Base-by-base conservation (phyloP, 108 stramenopile species). In the Conticribra weissflogii region DNA sequence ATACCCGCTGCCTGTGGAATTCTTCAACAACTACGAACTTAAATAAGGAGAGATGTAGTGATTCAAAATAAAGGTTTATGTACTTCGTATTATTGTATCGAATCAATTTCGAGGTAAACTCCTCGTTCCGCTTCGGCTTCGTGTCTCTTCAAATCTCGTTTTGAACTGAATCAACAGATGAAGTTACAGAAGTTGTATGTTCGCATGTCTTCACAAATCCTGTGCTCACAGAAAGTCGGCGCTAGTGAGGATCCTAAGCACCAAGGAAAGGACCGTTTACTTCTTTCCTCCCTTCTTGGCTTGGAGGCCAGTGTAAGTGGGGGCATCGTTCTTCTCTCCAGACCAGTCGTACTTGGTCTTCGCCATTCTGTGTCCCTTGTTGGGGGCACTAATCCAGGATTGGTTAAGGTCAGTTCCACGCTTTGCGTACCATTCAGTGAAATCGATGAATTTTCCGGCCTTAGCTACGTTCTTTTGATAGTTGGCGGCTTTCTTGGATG, bases 281-380 rank as follows among this genome's bases (percentile, higher is more conserved):
- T 65, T 74, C 47, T 59, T 58, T 30, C 48, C 31, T 33, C 49
- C 50, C 59, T 69, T 76, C 63, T 73, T 79, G 53, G 44, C 70
- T 2, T 49, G 25, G 27, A 81, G 59, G 7, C 69, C 75, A 54
- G 73, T 72, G 51, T 59, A 76, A 24, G 62, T 15, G 55, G 74
- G 74, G 23, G 48, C 55, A 33, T 72, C 82, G 45, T 54, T 41
- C 32, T 66, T 61, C 52, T 78, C 67, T 47, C 85, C 85, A 70
- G 71, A 81, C 76, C 80, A 86, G 65, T 88, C 87, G 36, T 82
- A 88, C 85, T 88, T 88, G 76, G 87, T 88, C 87, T 93, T 93
- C 46, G 84, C 92, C 88, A 93, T 89, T 27, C 62, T 49, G 85
- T 93, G 92, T 64, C 92, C 92, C 7, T 32, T 56, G 70, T 81